These are phyloP conservation scores for Saturnispora gosingensis DNA, from an alignment of 805 yeast genomes.

Conservation along the genomic window DNA sequence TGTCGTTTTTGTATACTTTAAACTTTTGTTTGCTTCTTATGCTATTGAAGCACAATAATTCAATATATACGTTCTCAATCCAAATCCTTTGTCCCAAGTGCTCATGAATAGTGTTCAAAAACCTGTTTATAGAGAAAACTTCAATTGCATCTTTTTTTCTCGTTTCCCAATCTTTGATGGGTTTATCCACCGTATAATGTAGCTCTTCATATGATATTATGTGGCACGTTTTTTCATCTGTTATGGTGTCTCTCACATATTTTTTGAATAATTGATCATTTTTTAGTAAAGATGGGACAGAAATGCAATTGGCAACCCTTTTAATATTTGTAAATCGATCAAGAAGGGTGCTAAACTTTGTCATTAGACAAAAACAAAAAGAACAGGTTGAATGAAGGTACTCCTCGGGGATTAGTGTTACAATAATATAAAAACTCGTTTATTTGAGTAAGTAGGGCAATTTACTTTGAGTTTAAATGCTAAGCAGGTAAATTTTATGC, in stretches of 20 bases:
- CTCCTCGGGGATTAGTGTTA: not conserved
- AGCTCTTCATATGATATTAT: not conserved
- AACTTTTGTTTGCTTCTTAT: not conserved
- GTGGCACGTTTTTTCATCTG: not conserved
- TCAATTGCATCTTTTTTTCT: not conserved
- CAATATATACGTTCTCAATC: constrained; percentile 4
- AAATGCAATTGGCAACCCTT: not conserved
- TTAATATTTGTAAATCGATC: not conserved
- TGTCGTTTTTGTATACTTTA: not conserved
- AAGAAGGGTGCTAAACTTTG: not conserved
- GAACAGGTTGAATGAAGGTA: too few species aligned
- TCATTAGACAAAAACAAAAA: not conserved
- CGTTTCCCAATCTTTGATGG: not conserved
- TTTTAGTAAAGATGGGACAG: not conserved
- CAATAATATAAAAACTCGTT: not conserved
- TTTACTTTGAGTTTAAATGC: not conserved
- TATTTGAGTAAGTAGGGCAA: not conserved
- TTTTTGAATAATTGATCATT: not conserved
- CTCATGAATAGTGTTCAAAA: constrained; percentile 2
- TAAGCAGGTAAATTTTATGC: too few species aligned
- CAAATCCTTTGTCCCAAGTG: constrained; percentile 3
- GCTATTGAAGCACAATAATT: not conserved
- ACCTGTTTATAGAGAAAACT: not conserved
- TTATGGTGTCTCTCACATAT: not conserved
- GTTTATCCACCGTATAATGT: constrained; percentile 3